A percentile compares a stretch with the other conserved stretches of the same genome.
These are phyloP conservation scores for Populus ilicifolia DNA, from an alignment of 345 rosid genomes.

Conservation along the genomic window DNA sequence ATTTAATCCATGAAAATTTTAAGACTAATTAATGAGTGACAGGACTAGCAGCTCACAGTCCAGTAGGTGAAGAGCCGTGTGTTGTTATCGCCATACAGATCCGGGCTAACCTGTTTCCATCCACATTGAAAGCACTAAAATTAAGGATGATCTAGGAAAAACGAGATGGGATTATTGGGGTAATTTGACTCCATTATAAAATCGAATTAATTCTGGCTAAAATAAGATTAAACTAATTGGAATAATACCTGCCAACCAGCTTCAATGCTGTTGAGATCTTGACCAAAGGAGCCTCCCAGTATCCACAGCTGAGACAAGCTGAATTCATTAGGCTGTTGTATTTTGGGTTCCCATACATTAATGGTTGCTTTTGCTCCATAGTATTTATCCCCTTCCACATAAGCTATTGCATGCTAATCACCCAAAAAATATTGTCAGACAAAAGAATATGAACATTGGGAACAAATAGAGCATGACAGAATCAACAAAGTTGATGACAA, in stretches of 20 bases:
- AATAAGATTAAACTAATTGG: background rate
- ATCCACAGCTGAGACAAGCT: constrained; percentile 98
- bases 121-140: constrained; percentile 8
- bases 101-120: constrained; percentile 80
- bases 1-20: background rate
- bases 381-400: constrained; percentile 82
- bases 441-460: constrained; percentile 15
- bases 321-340: constrained; percentile 91
- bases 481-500: background rate
- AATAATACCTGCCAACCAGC: constrained; percentile 94
- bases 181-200: constrained; percentile 4
- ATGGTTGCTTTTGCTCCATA: constrained; percentile 97
- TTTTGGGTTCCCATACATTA: constrained; percentile 96
- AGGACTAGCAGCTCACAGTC: constrained; percentile 62
- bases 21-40: background rate
- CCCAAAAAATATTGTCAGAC: constrained; percentile 16
- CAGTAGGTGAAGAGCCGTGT: constrained; percentile 98
- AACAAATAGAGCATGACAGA: constrained; percentile 14
- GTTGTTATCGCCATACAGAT: constrained; percentile 97
- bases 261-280: constrained; percentile 97
- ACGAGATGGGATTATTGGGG: background rate
- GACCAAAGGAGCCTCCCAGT: constrained; percentile 93
- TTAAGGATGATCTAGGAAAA: background rate
- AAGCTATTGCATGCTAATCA: constrained; percentile 90
- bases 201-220: constrained; percentile 17